Percentiles rank a stretch among this genome's conserved stretches.
Evolutionary conservation across 1,284 basidiomycete species (phyloP).

Genomic region (Trichosporon faecale): DNA sequence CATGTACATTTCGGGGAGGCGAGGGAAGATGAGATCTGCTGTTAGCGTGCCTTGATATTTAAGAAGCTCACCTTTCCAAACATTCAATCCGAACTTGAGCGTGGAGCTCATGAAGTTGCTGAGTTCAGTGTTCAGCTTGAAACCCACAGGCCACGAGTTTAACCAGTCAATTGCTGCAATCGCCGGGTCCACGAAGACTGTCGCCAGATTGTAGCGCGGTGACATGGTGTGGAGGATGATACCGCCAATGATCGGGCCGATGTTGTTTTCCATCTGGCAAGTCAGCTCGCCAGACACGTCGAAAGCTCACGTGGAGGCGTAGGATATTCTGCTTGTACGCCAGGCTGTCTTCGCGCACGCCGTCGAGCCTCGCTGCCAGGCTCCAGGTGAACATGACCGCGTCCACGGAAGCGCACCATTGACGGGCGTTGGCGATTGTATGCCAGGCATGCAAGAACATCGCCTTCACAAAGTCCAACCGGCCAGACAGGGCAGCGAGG

Average conservation of each 20-base stretch:
- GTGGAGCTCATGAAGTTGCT: constrained; percentile 73
- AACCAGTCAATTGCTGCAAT: constrained; percentile 61
- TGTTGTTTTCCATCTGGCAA: not conserved
- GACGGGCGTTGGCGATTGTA: not conserved
- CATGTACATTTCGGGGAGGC: constrained; percentile 16
- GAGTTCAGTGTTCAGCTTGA: constrained; percentile 93
- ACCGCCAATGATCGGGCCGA: not conserved
- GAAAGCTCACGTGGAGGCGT: not conserved
- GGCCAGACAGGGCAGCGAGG: not conserved
- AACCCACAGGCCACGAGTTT: constrained; percentile 89
- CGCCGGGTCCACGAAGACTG: constrained; percentile 16
- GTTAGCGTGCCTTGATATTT: constrained; percentile 6
- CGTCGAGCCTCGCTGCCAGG: not conserved
- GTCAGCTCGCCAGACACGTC: not conserved
- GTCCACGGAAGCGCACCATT: not conserved
- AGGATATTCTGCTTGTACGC: not conserved
- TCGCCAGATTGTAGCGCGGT: not conserved
- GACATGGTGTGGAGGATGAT: not conserved
- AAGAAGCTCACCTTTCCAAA: constrained; percentile 65
- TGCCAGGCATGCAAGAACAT: not conserved
- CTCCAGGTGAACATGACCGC: not conserved
- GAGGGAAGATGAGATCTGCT: constrained; percentile 18
- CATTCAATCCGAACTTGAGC: constrained; percentile 62
- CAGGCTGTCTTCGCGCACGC: not conserved
- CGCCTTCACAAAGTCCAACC: not conserved